These are phyloP conservation scores for Suillus subluteus DNA, from an alignment of 768 basidiomycete species.

Conservation along the genomic window DNA sequence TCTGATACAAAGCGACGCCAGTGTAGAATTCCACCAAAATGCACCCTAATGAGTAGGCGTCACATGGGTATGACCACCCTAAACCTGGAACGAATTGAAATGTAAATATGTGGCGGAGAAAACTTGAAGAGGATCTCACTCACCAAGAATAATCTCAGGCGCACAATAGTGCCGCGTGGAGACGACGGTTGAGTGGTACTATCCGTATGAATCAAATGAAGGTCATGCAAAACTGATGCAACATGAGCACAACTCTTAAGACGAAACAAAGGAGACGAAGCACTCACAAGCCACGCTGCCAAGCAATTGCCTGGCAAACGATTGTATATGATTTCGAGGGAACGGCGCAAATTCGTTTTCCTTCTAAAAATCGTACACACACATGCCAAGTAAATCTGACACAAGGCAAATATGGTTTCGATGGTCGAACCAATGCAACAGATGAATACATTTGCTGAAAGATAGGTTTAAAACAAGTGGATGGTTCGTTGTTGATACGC, in stretches of 20 bases:
- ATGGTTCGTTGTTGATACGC: conserved; percentile 38
- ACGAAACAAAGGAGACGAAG: conserved; percentile 22
- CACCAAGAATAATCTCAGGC: conserved; percentile 97
- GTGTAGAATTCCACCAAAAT: conserved; percentile 99
- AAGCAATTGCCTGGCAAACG: conserved; percentile 90
- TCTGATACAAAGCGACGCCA: conserved; percentile 97
- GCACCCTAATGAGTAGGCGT: conserved; percentile 97
- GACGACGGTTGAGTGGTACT: conserved; percentile 98
- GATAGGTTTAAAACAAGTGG: conserved; percentile 11
- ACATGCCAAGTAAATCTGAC: conserved; percentile 94
- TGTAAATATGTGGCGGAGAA: conserved; percentile 16
- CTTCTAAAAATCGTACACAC: conserved; percentile 98
- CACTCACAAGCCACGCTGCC: conserved; percentile 90
- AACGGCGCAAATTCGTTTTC: conserved; percentile 97
- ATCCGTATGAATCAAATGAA: conserved; percentile 95
- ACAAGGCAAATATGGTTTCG: conserved; percentile 98
- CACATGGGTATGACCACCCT: conserved; percentile 98
- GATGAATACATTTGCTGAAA: conserved; percentile 94
- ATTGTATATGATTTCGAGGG: conserved; percentile 94
- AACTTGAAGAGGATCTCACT: conserved; percentile 29
- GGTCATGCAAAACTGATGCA: conserved; percentile 80
- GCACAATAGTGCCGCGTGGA: conserved; percentile 98
- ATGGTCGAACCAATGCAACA: conserved; percentile 94
- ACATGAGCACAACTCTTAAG: conserved; percentile 9
- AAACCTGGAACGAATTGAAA: conserved; percentile 59